Percentiles rank a stretch among this genome's conserved stretches.
Evolutionary conservation across 129 eudicot genomes (phyloP).

Genomic region (Apium graveolens): DNA sequence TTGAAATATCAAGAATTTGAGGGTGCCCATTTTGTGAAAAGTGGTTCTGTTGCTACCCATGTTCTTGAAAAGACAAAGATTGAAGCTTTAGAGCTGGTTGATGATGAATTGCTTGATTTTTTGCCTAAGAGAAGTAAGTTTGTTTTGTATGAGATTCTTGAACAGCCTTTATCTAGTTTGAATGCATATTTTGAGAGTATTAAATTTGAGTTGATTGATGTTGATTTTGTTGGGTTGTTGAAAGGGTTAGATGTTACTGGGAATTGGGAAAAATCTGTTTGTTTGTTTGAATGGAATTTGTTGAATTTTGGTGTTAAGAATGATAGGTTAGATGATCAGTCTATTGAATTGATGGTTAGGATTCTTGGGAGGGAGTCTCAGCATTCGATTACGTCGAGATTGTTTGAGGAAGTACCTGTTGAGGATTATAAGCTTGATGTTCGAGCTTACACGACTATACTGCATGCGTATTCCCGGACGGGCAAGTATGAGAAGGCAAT

Average conservation of each 20-base stretch:
- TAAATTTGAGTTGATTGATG: slow-evolving; percentile 42
- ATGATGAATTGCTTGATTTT: slow-evolving; percentile 46
- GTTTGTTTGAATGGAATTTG: slow-evolving; percentile 80
- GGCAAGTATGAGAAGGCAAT: slow-evolving; percentile 61
- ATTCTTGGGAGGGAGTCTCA: slow-evolving; percentile 88
- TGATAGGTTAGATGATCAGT: slow-evolving; percentile 40
- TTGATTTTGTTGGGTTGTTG: slow-evolving; percentile 59
- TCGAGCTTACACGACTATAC: slow-evolving; percentile 65
- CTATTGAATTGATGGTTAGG: slow-evolving; percentile 63
- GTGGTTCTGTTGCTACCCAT: slow-evolving; percentile 13
- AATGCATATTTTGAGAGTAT: slow-evolving; percentile 40
- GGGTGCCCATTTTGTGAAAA: slow-evolving; percentile 24
- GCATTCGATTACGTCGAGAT: slow-evolving; percentile 40
- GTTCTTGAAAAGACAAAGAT: slow-evolving; percentile 19
- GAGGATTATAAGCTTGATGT: slow-evolving; percentile 58
- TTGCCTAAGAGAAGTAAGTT: slow-evolving; percentile 56
- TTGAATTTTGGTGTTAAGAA: slow-evolving; percentile 22
- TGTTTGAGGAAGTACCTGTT: slow-evolving; percentile 57
- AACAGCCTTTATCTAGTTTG: slow-evolving; percentile 44
- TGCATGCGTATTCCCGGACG: slow-evolving; percentile 68
- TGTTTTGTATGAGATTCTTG: slow-evolving; percentile 44
- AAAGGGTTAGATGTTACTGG: slow-evolving; percentile 72
- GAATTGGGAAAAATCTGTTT: slow-evolving; percentile 53
- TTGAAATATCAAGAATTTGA: slow-evolving; percentile 22
- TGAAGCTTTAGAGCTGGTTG: slow-evolving; percentile 10